These are phyloP conservation scores for Nakazawaea sp. DNA, from an alignment of 805 yeast genomes.

Conservation along the genomic window DNA sequence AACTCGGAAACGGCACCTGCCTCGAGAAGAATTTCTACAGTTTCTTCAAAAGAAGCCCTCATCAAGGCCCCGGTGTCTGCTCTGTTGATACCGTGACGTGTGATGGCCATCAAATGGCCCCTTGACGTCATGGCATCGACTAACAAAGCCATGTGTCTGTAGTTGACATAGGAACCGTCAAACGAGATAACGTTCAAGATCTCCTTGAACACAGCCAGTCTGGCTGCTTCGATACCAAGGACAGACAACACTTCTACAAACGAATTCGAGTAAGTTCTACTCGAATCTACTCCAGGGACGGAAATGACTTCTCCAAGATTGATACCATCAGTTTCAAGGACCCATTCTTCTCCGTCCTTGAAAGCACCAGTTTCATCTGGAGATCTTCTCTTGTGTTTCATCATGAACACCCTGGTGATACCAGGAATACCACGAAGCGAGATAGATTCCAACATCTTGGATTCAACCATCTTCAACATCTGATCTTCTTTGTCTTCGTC, in stretches of 20 bases:
- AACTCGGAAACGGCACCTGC: constrained; percentile 98
- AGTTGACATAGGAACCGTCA: constrained; percentile 98
- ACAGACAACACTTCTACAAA: constrained; percentile 94
- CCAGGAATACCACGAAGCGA: constrained; percentile 95
- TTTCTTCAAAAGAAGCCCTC: constrained; percentile 99
- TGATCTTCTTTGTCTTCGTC: constrained; percentile 96
- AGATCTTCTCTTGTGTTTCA: constrained; percentile 68
- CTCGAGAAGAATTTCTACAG: constrained; percentile 94
- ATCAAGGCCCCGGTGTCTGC: constrained; percentile 98
- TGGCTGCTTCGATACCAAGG: constrained; percentile 96
- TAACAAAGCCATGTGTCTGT: constrained; percentile 94
- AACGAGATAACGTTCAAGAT: constrained; percentile 96
- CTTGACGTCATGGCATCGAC: constrained; percentile 98
- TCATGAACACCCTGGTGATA: constrained; percentile 84
- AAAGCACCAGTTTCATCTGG: constrained; percentile 84
- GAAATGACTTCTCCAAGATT: constrained; percentile 92
- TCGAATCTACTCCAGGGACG: constrained; percentile 89
- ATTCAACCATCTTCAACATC: constrained; percentile 88
- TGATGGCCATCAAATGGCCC: constrained; percentile 97
- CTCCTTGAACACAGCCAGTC: constrained; percentile 89
- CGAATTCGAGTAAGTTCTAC: constrained; percentile 90
- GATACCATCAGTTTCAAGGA: constrained; percentile 97
- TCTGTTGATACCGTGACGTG: constrained; percentile 99
- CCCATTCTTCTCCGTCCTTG: constrained; percentile 92
- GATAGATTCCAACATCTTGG: constrained; percentile 92